A percentile compares a stretch with the other conserved stretches of the same genome.
Conservation (phyloP, 2,329 filamentous ascomycete genomes). For the Neonectria coccinea region DNA sequence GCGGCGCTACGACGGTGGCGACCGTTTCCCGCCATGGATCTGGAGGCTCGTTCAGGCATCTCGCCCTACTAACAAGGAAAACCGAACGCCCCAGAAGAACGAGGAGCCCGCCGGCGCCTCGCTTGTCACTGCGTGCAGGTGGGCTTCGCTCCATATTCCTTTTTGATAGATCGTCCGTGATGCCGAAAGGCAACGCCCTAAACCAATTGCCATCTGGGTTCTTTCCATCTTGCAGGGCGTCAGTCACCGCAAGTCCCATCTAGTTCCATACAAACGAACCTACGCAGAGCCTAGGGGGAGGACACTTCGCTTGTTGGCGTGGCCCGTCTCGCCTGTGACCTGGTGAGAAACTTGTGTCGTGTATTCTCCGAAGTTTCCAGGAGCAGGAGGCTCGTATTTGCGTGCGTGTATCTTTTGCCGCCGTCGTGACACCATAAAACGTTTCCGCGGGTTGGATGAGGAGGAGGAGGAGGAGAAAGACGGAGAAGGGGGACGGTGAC, state of each 20-base stretch:
- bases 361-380: slow-evolving; percentile 11
- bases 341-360: slow-evolving; percentile 23
- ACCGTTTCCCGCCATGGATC: slow-evolving; percentile 38
- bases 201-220: slow-evolving; percentile 8
- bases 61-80: background rate
- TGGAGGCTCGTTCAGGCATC: background rate
- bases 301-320: slow-evolving; percentile 11
- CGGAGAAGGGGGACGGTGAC: background rate
- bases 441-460: background rate
- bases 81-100: background rate
- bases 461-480: background rate
- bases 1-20: slow-evolving; percentile 42
- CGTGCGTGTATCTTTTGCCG: background rate
- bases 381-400: slow-evolving; percentile 1
- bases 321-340: slow-evolving; percentile 14
- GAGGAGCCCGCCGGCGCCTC: background rate
- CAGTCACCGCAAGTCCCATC: slow-evolving; percentile 20
- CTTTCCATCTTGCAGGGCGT: background rate
- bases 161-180: slow-evolving; percentile 20
- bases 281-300: background rate
- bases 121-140: background rate
- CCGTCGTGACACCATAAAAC: background rate
- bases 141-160: slow-evolving; percentile 24
- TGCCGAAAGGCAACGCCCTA: slow-evolving; percentile 10
- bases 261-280: background rate